A percentile compares a stretch with the other conserved stretches of the same genome.
These are phyloP conservation scores for Debaryomycetaceae sp. DNA, from an alignment of 1,139 yeast genomes.

Conservation along the genomic window DNA sequence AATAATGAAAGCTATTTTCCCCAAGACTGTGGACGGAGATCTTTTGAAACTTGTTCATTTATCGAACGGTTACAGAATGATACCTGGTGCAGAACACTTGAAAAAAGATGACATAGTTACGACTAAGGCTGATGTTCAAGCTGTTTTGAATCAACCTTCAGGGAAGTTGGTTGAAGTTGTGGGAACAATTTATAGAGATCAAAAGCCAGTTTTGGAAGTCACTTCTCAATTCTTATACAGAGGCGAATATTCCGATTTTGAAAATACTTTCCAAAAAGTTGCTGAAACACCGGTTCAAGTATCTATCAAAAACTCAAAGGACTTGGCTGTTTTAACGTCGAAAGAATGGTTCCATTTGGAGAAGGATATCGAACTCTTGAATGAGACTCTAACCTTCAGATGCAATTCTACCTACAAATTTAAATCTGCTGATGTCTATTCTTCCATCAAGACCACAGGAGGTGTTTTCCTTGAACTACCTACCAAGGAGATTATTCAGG, in stretches of 20 bases:
- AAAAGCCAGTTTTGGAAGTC: slow-evolving; percentile 85
- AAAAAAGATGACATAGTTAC: slow-evolving; percentile 84
- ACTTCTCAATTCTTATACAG: slow-evolving; percentile 95
- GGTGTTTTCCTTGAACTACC: slow-evolving; percentile 85
- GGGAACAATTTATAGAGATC: slow-evolving; percentile 80
- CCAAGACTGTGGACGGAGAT: slow-evolving; percentile 94
- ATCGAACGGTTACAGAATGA: slow-evolving; percentile 91
- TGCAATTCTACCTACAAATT: slow-evolving; percentile 80
- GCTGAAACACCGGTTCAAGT: slow-evolving; percentile 87
- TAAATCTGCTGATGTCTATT: slow-evolving; percentile 71
- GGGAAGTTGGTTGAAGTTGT: slow-evolving; percentile 96
- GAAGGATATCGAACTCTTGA: slow-evolving; percentile 64
- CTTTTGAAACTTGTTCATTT: slow-evolving; percentile 88
- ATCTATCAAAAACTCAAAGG: slow-evolving; percentile 70
- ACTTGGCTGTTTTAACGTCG: slow-evolving; percentile 87
- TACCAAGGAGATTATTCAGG: slow-evolving; percentile 83
- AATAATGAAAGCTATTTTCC: slow-evolving; percentile 95
- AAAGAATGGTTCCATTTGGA: slow-evolving; percentile 97
- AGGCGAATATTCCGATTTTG: slow-evolving; percentile 83
- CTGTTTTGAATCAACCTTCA: slow-evolving; percentile 85
- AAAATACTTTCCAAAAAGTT: slow-evolving; percentile 87
- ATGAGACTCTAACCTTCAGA: slow-evolving; percentile 84
- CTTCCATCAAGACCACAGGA: slow-evolving; percentile 83
- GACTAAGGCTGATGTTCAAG: slow-evolving; percentile 78
- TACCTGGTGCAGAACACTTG: slow-evolving; percentile 88